Conservation (phyloP, 306 rosid species). For the Fragaria nilgerrensis region DNA sequence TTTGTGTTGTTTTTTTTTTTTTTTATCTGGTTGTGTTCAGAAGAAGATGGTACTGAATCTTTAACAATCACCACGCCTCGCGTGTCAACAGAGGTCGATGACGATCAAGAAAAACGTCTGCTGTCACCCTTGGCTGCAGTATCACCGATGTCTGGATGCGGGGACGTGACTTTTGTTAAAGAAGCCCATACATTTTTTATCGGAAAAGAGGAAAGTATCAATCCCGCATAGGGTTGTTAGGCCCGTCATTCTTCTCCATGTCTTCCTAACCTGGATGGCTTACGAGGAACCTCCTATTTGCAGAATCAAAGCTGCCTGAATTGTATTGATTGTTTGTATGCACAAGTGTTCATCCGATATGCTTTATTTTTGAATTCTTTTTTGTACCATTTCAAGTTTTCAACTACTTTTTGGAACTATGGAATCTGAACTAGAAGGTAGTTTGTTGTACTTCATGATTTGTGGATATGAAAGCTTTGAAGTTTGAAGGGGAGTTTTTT, state of each 20-base stretch:
- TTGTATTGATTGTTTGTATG: slow-evolving; percentile 10
- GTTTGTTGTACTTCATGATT: slow-evolving; percentile 8
- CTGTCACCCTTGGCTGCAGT: slow-evolving; percentile 43
- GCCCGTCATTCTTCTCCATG: neutral
- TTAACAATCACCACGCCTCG: slow-evolving; percentile 46
- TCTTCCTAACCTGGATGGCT: neutral
- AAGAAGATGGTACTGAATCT: slow-evolving; percentile 62
- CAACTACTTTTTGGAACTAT: neutral
- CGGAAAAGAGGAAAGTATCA: neutral
- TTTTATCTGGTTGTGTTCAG: slow-evolving; percentile 35
- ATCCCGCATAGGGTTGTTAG: neutral
- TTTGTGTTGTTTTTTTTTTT: slow-evolving; percentile 1
- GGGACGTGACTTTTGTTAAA: slow-evolving; percentile 53
- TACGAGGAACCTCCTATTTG: neutral
- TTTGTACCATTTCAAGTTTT: neutral
- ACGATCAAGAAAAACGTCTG: slow-evolving; percentile 62
- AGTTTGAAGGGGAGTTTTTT: neutral
- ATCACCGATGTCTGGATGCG: slow-evolving; percentile 31
- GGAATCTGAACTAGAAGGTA: neutral
- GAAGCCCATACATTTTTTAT: slow-evolving; percentile 38
- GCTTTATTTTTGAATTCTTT: neutral
- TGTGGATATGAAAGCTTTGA: neutral
- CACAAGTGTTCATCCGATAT: neutral
- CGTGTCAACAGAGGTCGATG: slow-evolving; percentile 47
- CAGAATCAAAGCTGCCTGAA: slow-evolving; percentile 1